phyloP scores from a whole-genome alignment of 2,329 filamentous ascomycete genomes.

The Leptodontidium sp. region DNA sequence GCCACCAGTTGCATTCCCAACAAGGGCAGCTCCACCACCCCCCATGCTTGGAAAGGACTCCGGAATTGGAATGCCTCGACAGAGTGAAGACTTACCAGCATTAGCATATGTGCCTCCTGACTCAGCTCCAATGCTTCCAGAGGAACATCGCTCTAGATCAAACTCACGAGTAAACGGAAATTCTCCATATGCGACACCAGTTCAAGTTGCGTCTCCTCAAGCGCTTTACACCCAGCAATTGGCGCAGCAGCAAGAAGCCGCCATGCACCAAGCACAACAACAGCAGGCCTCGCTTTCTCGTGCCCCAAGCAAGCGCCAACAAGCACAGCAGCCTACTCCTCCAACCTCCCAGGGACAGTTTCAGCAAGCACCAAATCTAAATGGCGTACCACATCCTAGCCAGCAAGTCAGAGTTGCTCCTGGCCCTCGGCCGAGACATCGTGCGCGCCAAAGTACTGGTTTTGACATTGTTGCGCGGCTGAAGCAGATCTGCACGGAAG shows the following conservation, averaged over 20 bases:
- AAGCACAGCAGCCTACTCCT: constrained; percentile 56
- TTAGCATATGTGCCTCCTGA: constrained; percentile 46
- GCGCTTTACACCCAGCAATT: constrained; percentile 67
- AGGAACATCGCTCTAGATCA: constrained; percentile 73
- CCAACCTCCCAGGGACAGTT: constrained; percentile 62
- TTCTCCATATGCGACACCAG: constrained; percentile 45
- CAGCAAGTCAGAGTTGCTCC: constrained; percentile 53
- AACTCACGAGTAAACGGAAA: constrained; percentile 69
- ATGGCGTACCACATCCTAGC: constrained; percentile 49
- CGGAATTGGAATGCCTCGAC: constrained; percentile 67
- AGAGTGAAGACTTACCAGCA: constrained; percentile 60
- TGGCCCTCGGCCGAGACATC: constrained; percentile 75
- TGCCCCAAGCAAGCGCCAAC: constrained; percentile 76
- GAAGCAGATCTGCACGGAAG: constrained; percentile 88
- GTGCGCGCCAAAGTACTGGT: constrained; percentile 79
- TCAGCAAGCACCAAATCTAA: constrained; percentile 48
- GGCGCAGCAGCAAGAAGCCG: constrained; percentile 84
- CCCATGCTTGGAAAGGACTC: constrained; percentile 68
- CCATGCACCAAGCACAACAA: constrained; percentile 74
- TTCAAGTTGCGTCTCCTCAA: constrained; percentile 42
- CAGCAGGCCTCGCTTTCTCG: constrained; percentile 78
- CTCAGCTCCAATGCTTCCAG: constrained; percentile 63
- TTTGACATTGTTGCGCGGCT: constrained; percentile 85
- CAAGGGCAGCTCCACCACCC: constrained; percentile 63
- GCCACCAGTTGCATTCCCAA: constrained; percentile 76